These are phyloP conservation scores for Halteria grandinella DNA, from an alignment of 73 alveolate species.

Conservation along the genomic window DNA sequence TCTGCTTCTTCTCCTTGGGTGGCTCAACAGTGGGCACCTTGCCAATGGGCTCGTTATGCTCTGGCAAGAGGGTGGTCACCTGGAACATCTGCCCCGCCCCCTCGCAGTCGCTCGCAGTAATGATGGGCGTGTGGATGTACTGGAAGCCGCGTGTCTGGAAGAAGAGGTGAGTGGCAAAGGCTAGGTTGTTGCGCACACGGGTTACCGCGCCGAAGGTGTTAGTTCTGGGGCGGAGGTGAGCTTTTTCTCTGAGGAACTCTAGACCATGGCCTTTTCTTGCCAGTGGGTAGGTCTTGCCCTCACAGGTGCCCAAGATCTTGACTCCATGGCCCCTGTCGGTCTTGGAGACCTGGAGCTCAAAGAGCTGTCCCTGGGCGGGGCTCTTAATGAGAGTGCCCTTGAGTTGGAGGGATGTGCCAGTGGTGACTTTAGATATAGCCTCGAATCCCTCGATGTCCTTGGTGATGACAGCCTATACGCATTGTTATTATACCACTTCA, in stretches of 20 bases:
- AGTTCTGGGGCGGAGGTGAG: constrained; percentile 98
- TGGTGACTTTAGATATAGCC: constrained; percentile 71
- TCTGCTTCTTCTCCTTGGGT: constrained; percentile 3
- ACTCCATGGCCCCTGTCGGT: constrained; percentile 71
- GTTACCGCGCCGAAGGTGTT: constrained; percentile 97
- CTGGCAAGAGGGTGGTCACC: constrained; percentile 94
- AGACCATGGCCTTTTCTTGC: constrained; percentile 92
- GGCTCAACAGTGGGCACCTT: constrained; percentile 31
- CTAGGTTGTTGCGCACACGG: constrained; percentile 96
- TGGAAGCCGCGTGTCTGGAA: constrained; percentile 94
- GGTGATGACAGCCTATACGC: too few species aligned
- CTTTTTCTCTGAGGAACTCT: constrained; percentile 92
- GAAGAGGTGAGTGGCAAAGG: constrained; percentile 97
- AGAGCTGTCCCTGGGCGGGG: constrained; percentile 94
- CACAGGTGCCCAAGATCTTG: constrained; percentile 86
- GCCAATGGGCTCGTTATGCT: constrained; percentile 59
- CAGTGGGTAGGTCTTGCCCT: constrained; percentile 94
- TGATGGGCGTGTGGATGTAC: constrained; percentile 99
- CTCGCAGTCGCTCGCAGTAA: constrained; percentile 99
- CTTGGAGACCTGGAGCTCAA: constrained; percentile 85
- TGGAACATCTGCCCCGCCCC: constrained; percentile 99
- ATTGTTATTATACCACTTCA: too few species aligned
- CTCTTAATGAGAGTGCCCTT: constrained; percentile 88
- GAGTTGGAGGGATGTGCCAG: constrained; percentile 76
- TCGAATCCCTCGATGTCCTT: constrained; percentile 69